Conservation (phyloP, 345 rosid genomes). For the Bruguiera parviflora region DNA sequence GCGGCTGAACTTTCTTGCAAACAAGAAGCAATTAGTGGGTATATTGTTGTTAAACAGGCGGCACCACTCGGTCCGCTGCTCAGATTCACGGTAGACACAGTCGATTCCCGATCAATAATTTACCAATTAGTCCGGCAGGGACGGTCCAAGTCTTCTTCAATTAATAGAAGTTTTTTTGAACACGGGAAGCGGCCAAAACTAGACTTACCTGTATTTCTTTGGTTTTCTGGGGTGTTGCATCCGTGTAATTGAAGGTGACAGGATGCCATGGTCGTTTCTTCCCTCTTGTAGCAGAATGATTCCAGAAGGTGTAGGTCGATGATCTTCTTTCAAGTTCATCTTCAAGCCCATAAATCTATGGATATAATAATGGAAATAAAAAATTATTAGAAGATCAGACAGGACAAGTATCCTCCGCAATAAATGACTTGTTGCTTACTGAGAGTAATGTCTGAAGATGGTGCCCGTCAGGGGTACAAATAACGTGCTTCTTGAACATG, state of each 20-base stretch:
- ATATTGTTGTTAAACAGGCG: slow-evolving; percentile 8
- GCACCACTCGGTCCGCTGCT: too few relatives aligned
- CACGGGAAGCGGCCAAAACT: too few relatives aligned
- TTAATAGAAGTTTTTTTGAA: too few relatives aligned
- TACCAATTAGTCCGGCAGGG: too few relatives aligned
- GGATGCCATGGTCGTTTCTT: too few relatives aligned
- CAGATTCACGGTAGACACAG: too few relatives aligned
- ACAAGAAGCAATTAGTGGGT: slow-evolving; percentile 13
- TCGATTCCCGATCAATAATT: too few relatives aligned
- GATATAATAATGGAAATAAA: not conserved
- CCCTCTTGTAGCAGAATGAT: not conserved
- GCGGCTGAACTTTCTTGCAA: slow-evolving; percentile 28
- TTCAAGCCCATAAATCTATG: slow-evolving; percentile 18
- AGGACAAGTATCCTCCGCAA: not conserved
- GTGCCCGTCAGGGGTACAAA: slow-evolving; percentile 25
- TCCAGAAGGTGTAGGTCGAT: slow-evolving; percentile 22
- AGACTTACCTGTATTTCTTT: too few relatives aligned
- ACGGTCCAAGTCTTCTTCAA: too few relatives aligned
- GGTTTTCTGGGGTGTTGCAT: too few relatives aligned
- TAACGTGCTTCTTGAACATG: not conserved
- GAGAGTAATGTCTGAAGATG: slow-evolving; percentile 28
- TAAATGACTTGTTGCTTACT: slow-evolving; percentile 5
- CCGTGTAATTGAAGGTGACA: too few relatives aligned
- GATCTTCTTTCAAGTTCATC: slow-evolving; percentile 20
- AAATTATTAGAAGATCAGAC: not conserved